These are phyloP conservation scores for Pythium vanterpoolii DNA, from an alignment of 352 stramenopile species.

Conservation along the genomic window DNA sequence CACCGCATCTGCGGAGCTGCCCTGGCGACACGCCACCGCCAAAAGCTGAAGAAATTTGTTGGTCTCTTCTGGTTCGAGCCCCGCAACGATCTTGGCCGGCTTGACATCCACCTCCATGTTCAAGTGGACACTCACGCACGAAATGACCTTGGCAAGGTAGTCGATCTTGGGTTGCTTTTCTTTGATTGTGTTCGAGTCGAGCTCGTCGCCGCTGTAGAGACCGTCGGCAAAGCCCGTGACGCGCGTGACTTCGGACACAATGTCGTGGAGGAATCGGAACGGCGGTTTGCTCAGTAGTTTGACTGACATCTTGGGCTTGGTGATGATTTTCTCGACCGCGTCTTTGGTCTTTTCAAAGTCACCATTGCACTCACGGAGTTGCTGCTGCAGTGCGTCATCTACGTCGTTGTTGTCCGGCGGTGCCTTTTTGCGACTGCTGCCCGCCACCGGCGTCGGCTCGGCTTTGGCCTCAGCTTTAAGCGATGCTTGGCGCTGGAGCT, in stretches of 20 bases:
- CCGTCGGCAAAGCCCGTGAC: constrained; percentile 82
- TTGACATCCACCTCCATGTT: constrained; percentile 78
- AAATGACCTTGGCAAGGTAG: constrained; percentile 88
- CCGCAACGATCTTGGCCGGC: constrained; percentile 89
- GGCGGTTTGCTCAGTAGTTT: constrained; percentile 83
- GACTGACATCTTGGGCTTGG: constrained; percentile 81
- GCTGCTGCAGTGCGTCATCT: constrained; percentile 46
- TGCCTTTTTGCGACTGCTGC: constrained; percentile 24
- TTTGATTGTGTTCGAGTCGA: constrained; percentile 90
- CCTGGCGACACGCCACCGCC: constrained; percentile 64
- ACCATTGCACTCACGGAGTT: constrained; percentile 67
- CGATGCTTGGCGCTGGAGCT: constrained; percentile 14
- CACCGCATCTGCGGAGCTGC: constrained; percentile 61
- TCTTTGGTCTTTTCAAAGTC: constrained; percentile 78
- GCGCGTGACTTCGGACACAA: constrained; percentile 77
- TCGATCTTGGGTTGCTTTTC: constrained; percentile 93
- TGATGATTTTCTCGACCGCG: constrained; percentile 73
- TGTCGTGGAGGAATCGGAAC: constrained; percentile 88
- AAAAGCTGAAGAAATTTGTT: constrained; percentile 93
- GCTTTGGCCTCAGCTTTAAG: constrained; percentile 37
- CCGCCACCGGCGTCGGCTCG: constrained; percentile 18
- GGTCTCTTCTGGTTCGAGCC: constrained; percentile 92
- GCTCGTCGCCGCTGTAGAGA: constrained; percentile 82
- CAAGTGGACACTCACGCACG: constrained; percentile 87
- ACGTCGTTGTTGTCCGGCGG: constrained; percentile 45